These are phyloP conservation scores for Lasiodiplodia sp. DNA, from an alignment of 2,329 filamentous ascomycete genomes.

Conservation along the genomic window DNA sequence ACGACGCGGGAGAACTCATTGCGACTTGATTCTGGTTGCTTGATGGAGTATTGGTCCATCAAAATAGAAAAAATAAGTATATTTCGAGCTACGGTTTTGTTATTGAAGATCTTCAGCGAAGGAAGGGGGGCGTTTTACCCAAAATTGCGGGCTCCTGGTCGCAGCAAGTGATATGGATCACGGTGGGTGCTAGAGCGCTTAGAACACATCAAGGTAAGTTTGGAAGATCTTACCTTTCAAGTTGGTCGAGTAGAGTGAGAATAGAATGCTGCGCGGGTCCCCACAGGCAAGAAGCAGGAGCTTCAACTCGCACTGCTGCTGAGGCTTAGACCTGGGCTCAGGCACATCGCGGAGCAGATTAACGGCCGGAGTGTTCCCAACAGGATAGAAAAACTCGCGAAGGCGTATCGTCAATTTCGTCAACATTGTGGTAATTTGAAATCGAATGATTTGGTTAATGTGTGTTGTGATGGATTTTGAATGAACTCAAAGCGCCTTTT, in stretches of 20 bases:
- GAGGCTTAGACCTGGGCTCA: background rate
- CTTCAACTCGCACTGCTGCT: slow-evolving; percentile 34
- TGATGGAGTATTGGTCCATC: slow-evolving; percentile 38
- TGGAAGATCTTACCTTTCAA: background rate
- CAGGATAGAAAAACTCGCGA: slow-evolving; percentile 45
- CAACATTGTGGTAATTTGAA: slow-evolving; percentile 2
- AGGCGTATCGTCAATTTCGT: background rate
- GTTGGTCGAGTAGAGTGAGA: slow-evolving; percentile 45
- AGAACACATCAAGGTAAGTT: background rate
- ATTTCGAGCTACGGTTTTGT: slow-evolving; percentile 56
- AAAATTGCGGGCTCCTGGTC: slow-evolving; percentile 59
- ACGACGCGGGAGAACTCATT: background rate
- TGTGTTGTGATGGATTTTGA: background rate
- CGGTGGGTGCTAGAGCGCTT: background rate
- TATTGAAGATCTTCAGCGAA: background rate
- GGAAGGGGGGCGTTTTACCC: slow-evolving; percentile 46
- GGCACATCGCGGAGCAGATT: slow-evolving; percentile 54
- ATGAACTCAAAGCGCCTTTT: background rate
- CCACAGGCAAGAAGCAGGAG: slow-evolving; percentile 63
- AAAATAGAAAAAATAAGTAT: slow-evolving; percentile 61
- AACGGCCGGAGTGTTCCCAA: slow-evolving; percentile 60
- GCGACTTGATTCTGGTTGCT: background rate
- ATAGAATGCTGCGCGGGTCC: slow-evolving; percentile 65
- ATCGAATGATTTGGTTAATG: background rate
- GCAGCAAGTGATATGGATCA: slow-evolving; percentile 63